A percentile compares a stretch with the other conserved stretches of the same genome.
These are phyloP conservation scores for Terana coerulea DNA, from an alignment of 768 basidiomycete genomes.

Conservation along the genomic window DNA sequence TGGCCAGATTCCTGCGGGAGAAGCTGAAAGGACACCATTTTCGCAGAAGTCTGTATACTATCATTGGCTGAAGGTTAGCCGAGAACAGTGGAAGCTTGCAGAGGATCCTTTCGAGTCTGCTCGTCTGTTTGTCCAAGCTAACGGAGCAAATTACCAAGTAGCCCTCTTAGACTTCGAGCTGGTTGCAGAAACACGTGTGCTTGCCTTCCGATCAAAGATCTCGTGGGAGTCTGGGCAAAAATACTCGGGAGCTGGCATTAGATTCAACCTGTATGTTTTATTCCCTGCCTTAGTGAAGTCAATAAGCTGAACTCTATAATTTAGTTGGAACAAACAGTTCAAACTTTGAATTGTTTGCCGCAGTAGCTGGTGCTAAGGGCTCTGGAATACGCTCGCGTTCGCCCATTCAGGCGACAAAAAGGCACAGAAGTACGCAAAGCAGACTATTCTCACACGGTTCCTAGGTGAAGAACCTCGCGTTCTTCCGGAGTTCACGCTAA, in stretches of 20 bases:
- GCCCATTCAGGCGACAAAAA: slow-evolving; percentile 15
- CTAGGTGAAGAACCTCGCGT: slow-evolving; percentile 25
- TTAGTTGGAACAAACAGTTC: slow-evolving; percentile 32
- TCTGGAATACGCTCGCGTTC: slow-evolving; percentile 30
- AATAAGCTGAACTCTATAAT: too few relatives aligned
- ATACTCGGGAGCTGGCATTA: slow-evolving; percentile 14
- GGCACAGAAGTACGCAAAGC: slow-evolving; percentile 22
- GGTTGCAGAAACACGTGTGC: slow-evolving; percentile 8
- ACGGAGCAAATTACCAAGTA: slow-evolving; percentile 1
- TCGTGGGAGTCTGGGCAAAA: slow-evolving; percentile 3
- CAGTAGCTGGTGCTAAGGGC: slow-evolving; percentile 31
- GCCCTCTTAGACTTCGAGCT: neutral
- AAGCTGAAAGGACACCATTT: too few relatives aligned
- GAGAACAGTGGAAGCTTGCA: slow-evolving; percentile 6
- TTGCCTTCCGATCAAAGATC: slow-evolving; percentile 12
- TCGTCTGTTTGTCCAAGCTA: neutral
- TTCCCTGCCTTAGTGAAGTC: too few relatives aligned
- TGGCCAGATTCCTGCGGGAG: too few relatives aligned
- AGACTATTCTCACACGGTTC: slow-evolving; percentile 24
- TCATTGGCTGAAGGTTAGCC: slow-evolving; percentile 5
- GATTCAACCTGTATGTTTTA: slow-evolving; percentile 14
- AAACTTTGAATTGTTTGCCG: slow-evolving; percentile 29
- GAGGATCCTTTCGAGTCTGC: slow-evolving; percentile 11
- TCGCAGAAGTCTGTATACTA: slow-evolving; percentile 5
- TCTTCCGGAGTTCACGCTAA: slow-evolving; percentile 22